Conservation (phyloP, 2,329 filamentous ascomycete species). For the Cladosporium sp. region DNA sequence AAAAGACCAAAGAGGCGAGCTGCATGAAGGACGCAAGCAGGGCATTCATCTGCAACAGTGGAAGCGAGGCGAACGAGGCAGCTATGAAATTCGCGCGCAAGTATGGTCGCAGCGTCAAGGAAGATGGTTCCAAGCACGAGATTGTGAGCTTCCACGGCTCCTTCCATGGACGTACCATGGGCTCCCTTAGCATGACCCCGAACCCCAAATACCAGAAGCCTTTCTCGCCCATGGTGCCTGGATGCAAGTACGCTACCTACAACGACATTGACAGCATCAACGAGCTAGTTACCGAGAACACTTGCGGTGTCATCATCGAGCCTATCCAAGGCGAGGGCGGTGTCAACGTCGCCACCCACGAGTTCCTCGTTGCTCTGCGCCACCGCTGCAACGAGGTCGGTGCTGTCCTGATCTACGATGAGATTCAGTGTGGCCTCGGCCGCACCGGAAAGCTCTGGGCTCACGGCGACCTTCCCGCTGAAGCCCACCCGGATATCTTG, state of each 20-base stretch:
- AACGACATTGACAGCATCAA: slow-evolving; percentile 74
- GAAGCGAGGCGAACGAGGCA: slow-evolving; percentile 94
- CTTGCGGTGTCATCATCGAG: slow-evolving; percentile 92
- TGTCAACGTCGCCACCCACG: slow-evolving; percentile 75
- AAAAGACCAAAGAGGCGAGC: slow-evolving; percentile 73
- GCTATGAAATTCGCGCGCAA: slow-evolving; percentile 97
- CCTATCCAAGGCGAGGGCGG: slow-evolving; percentile 97
- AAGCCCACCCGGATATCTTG: slow-evolving; percentile 88
- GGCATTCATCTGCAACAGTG: slow-evolving; percentile 94
- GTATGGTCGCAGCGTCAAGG: slow-evolving; percentile 59
- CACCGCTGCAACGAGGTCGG: slow-evolving; percentile 80
- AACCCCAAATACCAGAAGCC: slow-evolving; percentile 98
- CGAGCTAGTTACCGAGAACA: slow-evolving; percentile 73
- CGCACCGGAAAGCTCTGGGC: slow-evolving; percentile 91
- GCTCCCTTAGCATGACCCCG: slow-evolving; percentile 87
- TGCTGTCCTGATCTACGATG: slow-evolving; percentile 87
- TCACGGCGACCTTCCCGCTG: slow-evolving; percentile 66
- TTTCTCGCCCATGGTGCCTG: slow-evolving; percentile 92
- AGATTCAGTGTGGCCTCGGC: slow-evolving; percentile 92
- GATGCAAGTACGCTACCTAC: slow-evolving; percentile 80
- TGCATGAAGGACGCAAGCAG: slow-evolving; percentile 76
- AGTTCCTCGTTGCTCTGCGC: slow-evolving; percentile 81
- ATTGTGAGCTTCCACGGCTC: slow-evolving; percentile 87
- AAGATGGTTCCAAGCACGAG: slow-evolving; percentile 62
- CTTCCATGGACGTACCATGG: slow-evolving; percentile 97